Evolutionary conservation across 805 yeast species (phyloP).

Genomic region (Torulaspora maleeae): DNA sequence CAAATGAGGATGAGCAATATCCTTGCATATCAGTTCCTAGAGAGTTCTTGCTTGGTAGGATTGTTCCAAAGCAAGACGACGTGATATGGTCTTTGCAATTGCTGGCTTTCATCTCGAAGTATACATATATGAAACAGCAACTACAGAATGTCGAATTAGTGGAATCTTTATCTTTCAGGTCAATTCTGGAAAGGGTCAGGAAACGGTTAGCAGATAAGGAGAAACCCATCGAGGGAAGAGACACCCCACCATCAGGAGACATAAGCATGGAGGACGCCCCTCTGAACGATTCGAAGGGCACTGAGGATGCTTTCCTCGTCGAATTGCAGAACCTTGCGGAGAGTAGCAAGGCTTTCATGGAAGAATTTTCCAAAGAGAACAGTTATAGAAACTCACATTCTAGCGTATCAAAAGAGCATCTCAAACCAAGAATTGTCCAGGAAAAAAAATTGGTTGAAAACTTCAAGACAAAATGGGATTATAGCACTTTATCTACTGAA

Average conservation of each 20-base stretch:
- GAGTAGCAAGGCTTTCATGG: slow-evolving; percentile 2
- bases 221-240: background rate
- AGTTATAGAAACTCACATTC: slow-evolving; percentile 7
- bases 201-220: slow-evolving; percentile 9
- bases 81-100: slow-evolving; percentile 90
- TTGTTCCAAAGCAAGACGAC: slow-evolving; percentile 91
- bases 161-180: slow-evolving; percentile 57
- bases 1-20: slow-evolving; percentile 18
- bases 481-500: slow-evolving; percentile 38
- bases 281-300: background rate
- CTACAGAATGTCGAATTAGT: slow-evolving; percentile 74
- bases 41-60: slow-evolving; percentile 57
- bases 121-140: slow-evolving; percentile 68
- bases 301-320: slow-evolving; percentile 17
- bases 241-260: slow-evolving; percentile 4
- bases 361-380: background rate
- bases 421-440: slow-evolving; percentile 10
- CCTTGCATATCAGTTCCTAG: slow-evolving; percentile 44
- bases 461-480: slow-evolving; percentile 42
- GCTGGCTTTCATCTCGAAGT: slow-evolving; percentile 88
- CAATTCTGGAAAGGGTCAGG: slow-evolving; percentile 25
- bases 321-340: slow-evolving; percentile 17
- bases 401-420: slow-evolving; percentile 5
- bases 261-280: slow-evolving; percentile 9
- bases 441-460: slow-evolving; percentile 13